These are phyloP conservation scores for Pseudonectria foliicola DNA, from an alignment of 2,329 filamentous ascomycete genomes.

Conservation along the genomic window DNA sequence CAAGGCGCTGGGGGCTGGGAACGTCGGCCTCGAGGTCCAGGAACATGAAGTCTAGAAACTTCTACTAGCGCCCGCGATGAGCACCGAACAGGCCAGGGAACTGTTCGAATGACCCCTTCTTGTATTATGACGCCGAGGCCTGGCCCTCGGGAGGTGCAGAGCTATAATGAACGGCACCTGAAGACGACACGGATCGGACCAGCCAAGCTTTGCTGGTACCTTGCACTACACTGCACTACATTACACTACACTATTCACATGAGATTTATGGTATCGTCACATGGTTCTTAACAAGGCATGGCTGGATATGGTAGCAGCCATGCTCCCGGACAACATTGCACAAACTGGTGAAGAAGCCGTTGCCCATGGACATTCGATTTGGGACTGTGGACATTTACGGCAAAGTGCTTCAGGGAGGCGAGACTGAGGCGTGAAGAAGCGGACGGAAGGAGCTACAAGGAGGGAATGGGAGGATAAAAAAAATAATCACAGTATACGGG, in stretches of 20 bases:
- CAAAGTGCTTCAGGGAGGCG: background rate
- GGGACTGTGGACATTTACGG: constrained; percentile 9
- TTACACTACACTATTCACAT: constrained; percentile 10
- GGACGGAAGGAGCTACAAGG: background rate
- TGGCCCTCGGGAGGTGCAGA: too few relatives aligned
- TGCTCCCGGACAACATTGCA: too few relatives aligned
- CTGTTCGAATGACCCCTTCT: background rate
- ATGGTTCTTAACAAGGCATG: constrained; percentile 13
- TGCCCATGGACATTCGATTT: constrained; percentile 5
- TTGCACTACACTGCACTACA: background rate
- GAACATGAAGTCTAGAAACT: constrained; percentile 24
- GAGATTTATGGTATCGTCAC: constrained; percentile 14
- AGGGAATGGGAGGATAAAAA: background rate
- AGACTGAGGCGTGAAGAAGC: too few relatives aligned
- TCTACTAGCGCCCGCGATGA: background rate
- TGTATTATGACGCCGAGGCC: constrained; percentile 13
- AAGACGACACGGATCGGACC: constrained; percentile 1
- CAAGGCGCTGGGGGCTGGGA: constrained; percentile 12
- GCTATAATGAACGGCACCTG: too few relatives aligned
- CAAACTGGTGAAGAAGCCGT: constrained; percentile 2
- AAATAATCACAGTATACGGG: background rate
- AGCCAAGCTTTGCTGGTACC: too few relatives aligned
- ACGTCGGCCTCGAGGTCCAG: constrained; percentile 18
- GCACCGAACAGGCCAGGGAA: background rate
- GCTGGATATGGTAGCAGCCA: background rate